Conservation (phyloP, 257 asterid genomes). For the Petrea volubilis region DNA sequence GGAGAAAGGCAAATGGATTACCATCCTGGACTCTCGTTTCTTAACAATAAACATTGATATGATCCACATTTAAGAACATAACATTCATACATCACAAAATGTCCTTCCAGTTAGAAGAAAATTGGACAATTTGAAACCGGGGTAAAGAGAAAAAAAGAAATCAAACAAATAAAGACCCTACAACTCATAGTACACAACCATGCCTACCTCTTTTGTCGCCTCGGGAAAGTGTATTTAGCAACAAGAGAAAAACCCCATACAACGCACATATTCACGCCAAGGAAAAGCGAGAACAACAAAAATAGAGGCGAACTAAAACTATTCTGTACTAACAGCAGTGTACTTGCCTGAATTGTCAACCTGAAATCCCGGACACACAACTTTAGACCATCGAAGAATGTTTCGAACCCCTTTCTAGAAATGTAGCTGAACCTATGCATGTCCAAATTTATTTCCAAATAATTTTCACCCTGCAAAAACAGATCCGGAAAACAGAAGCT, state of each 20-base stretch:
- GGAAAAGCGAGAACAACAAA: background rate
- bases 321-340: background rate
- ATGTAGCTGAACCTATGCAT: conserved; percentile 93
- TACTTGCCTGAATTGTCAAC: conserved; percentile 81
- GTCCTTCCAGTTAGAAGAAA: no score
- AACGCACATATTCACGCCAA: conserved; percentile 6
- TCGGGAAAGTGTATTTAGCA: background rate
- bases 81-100: no score
- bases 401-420: conserved; percentile 76
- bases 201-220: background rate
- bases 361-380: conserved; percentile 75
- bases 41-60: background rate
- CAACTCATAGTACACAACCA: background rate
- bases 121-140: no score
- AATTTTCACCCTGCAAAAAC: conserved; percentile 66
- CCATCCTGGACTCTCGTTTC: background rate
- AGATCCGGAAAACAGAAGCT: background rate
- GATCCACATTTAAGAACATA: background rate
- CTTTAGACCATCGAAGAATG: conserved; percentile 73
- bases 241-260: background rate
- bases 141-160: background rate
- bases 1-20: background rate
- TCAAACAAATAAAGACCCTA: background rate
- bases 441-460: conserved; percentile 82
- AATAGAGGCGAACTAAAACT: background rate